A percentile compares a stretch with the other conserved stretches of the same genome.
Conservation (phyloP, 768 basidiomycete species). For the Pleurotus ostreatus region DNA sequence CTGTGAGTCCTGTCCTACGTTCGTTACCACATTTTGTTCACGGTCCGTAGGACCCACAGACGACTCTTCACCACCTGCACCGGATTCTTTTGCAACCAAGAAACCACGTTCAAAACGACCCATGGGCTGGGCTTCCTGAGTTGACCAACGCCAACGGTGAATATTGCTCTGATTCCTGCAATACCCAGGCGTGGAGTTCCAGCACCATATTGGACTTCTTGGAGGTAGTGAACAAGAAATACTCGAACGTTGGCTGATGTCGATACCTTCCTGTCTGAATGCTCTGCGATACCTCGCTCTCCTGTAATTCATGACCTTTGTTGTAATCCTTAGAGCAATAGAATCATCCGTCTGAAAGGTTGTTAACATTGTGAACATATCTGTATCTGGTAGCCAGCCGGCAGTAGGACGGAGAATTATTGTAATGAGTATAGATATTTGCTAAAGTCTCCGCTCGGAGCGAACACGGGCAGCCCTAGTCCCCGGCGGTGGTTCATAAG, state of each 20-base stretch:
- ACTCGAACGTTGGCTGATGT: not conserved
- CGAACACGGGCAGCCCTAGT: not conserved
- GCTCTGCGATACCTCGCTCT: no score
- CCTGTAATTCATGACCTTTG: no score
- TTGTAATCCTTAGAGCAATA: not conserved
- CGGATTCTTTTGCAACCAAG: slow-evolving; percentile 67
- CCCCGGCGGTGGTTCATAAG: slow-evolving; percentile 3
- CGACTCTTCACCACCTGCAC: slow-evolving; percentile 80
- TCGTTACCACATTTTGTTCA: slow-evolving; percentile 6
- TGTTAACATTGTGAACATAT: not conserved
- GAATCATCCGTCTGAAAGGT: not conserved
- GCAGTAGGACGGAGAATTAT: not conserved
- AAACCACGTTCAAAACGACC: slow-evolving; percentile 69
- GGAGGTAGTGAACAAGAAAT: slow-evolving; percentile 57
- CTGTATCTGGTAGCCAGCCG: not conserved
- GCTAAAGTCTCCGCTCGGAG: not conserved
- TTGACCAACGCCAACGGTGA: slow-evolving; percentile 82
- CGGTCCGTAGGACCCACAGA: slow-evolving; percentile 49
- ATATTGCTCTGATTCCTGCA: slow-evolving; percentile 84
- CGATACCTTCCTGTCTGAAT: no score
- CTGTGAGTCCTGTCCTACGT: slow-evolving; percentile 39
- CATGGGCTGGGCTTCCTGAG: slow-evolving; percentile 95
- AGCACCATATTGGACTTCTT: slow-evolving; percentile 90
- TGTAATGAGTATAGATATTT: not conserved
- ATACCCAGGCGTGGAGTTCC: slow-evolving; percentile 95